phyloP scores from a whole-genome alignment of 2,329 filamentous ascomycete species.

The Teratosphaeria zuluensis region DNA sequence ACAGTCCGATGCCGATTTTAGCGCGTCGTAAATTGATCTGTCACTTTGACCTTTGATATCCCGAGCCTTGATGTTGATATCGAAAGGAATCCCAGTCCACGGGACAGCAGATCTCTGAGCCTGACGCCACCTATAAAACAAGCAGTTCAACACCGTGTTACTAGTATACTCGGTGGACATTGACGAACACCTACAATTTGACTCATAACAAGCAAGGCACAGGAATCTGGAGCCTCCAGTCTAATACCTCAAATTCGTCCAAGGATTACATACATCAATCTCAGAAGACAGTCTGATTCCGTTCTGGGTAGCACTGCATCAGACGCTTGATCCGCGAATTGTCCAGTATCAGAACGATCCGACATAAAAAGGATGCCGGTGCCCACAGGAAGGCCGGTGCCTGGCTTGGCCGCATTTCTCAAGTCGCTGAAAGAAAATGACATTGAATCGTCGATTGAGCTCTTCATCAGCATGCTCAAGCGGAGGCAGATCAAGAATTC shows the following conservation, averaged over 20 bases:
- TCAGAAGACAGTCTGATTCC: not conserved
- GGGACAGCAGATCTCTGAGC: no score
- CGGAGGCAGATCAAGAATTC: conserved; percentile 81
- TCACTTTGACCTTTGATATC: no score
- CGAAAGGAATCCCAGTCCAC: no score
- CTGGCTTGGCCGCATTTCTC: conserved; percentile 67
- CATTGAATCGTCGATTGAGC: conserved; percentile 74
- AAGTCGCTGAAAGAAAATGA: conserved; percentile 66
- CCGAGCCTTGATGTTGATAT: no score
- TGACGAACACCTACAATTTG: not conserved
- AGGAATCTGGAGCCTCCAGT: not conserved
- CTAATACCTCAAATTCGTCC: not conserved
- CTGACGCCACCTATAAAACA: no score
- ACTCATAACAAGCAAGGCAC: not conserved
- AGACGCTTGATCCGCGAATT: not conserved
- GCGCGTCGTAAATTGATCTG: not conserved
- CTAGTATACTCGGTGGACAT: not conserved
- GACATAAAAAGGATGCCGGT: conserved; percentile 43
- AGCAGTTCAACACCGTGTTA: no score
- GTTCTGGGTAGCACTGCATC: not conserved
- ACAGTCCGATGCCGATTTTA: not conserved
- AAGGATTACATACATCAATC: not conserved
- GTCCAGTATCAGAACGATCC: not conserved
- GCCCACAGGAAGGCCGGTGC: conserved; percentile 50
- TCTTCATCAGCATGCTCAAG: conserved; percentile 76